These are phyloP conservation scores for Penicillium taxi DNA, from an alignment of 495 filamentous ascomycete species.

Conservation along the genomic window DNA sequence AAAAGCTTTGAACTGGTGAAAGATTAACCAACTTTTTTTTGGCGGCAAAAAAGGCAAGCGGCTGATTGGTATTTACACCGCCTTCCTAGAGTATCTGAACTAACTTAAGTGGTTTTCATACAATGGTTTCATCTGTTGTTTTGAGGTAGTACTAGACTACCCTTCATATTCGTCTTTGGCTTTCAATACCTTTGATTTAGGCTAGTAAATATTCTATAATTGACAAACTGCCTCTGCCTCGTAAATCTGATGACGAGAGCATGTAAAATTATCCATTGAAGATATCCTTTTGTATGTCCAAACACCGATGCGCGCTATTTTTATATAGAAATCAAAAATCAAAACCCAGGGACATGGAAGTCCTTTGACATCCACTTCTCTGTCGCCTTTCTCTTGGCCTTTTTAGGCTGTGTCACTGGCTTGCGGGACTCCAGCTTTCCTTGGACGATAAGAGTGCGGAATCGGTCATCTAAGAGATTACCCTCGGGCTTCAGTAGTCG, in stretches of 20 bases:
- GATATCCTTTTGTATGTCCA: conserved; percentile 22
- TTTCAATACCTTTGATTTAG: no score
- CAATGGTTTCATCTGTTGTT: no score
- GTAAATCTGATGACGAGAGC: no score
- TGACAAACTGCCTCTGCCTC: no score
- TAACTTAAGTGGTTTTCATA: no score
- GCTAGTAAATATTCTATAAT: no score
- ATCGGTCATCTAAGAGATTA: conserved; percentile 83
- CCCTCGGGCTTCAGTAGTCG: conserved; percentile 87
- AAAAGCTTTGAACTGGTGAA: conserved; percentile 6
- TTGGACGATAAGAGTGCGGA: conserved; percentile 76
- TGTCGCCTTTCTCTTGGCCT: conserved; percentile 65
- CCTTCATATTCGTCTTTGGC: no score
- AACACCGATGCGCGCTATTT: conserved; percentile 22
- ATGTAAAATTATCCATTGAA: no score
- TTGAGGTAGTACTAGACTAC: no score
- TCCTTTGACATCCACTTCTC: conserved; percentile 99
- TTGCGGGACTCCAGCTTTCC: conserved; percentile 82
- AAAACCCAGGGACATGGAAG: conserved; percentile 53
- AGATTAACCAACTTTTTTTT: conserved; percentile 10
- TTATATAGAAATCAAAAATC: conserved; percentile 12
- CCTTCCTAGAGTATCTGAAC: no score
- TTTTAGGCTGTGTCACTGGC: conserved; percentile 67
- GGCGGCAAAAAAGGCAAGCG: conserved; percentile 13
- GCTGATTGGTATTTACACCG: conserved; percentile 7